These are phyloP conservation scores for Groenewaldozyma tartarivorans DNA, from an alignment of 805 yeast species.

Conservation along the genomic window DNA sequence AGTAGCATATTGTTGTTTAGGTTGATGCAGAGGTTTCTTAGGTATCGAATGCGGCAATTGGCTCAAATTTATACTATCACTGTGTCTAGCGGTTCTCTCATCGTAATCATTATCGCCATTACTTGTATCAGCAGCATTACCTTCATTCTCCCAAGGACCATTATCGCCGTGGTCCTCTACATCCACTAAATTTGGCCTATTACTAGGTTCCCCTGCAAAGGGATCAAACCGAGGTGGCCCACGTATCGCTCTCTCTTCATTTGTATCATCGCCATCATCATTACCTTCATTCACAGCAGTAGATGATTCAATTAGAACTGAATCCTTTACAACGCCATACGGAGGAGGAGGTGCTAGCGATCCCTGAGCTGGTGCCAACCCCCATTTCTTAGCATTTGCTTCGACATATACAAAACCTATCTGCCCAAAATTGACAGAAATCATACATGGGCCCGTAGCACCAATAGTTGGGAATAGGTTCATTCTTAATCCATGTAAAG, in stretches of 20 bases:
- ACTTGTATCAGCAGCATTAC: conserved; percentile 1
- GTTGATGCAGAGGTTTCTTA: not conserved
- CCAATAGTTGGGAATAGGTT: conserved; percentile 86
- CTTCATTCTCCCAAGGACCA: not conserved
- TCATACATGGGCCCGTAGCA: conserved; percentile 65
- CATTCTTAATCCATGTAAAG: conserved; percentile 59
- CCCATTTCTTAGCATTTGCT: conserved; percentile 92
- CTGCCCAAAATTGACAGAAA: conserved; percentile 88
- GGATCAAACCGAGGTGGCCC: conserved; percentile 14
- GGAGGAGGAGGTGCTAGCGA: conserved; percentile 89
- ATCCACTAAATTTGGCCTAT: conserved; percentile 4
- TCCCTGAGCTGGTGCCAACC: conserved; percentile 86
- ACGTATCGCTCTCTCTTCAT: too few species aligned
- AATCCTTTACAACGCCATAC: conserved; percentile 70
- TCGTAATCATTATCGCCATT: conserved; percentile 3
- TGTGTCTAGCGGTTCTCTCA: too few species aligned
- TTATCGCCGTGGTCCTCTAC: conserved; percentile 6
- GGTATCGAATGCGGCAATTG: conserved; percentile 2
- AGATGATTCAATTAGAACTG: conserved; percentile 53
- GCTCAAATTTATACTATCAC: conserved; percentile 13
- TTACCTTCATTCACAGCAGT: conserved; percentile 33
- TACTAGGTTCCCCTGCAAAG: conserved; percentile 2
- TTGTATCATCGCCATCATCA: conserved; percentile 22
- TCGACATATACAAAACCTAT: conserved; percentile 84
- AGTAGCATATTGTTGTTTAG: not conserved